A percentile compares a stretch with the other conserved stretches of the same genome.
phyloP scores from a whole-genome alignment of 2,329 filamentous ascomycete genomes.

The Monosporascus ibericus region DNA sequence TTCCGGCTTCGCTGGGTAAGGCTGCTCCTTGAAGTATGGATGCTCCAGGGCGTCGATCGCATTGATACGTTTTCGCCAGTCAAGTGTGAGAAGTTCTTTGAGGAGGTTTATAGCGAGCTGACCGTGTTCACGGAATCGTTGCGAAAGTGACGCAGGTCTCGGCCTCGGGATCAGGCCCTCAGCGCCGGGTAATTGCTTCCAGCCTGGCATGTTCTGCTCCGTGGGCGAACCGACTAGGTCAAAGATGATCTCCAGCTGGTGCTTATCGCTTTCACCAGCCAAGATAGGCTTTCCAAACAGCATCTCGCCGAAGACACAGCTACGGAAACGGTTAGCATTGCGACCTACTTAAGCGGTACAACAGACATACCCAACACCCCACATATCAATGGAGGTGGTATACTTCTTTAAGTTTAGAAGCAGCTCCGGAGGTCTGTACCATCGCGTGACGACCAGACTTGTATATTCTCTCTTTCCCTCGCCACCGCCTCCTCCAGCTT shows the following conservation, averaged over 20 bases:
- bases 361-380: slow-evolving; percentile 79
- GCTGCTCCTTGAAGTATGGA: slow-evolving; percentile 77
- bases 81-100: slow-evolving; percentile 75
- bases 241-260: slow-evolving; percentile 92
- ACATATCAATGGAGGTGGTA: slow-evolving; percentile 96
- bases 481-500: slow-evolving; percentile 71
- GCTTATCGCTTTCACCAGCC: slow-evolving; percentile 77
- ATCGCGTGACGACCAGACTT: slow-evolving; percentile 90
- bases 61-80: slow-evolving; percentile 85
- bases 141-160: slow-evolving; percentile 59
- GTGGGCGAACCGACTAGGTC: slow-evolving; percentile 85
- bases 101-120: slow-evolving; percentile 72
- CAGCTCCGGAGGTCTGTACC: slow-evolving; percentile 94
- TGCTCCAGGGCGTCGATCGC: slow-evolving; percentile 91
- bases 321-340: slow-evolving; percentile 28
- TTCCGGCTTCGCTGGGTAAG: slow-evolving; percentile 72
- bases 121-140: slow-evolving; percentile 69
- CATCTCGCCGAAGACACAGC: slow-evolving; percentile 99
- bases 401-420: slow-evolving; percentile 82
- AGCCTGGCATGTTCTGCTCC: slow-evolving; percentile 89
- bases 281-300: slow-evolving; percentile 89
- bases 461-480: slow-evolving; percentile 89
- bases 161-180: slow-evolving; percentile 63
- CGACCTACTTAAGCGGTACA: not conserved
- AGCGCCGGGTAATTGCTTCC: slow-evolving; percentile 74